Conservation (phyloP, 2,329 filamentous ascomycete species). For the Aspergillus intermedius region DNA sequence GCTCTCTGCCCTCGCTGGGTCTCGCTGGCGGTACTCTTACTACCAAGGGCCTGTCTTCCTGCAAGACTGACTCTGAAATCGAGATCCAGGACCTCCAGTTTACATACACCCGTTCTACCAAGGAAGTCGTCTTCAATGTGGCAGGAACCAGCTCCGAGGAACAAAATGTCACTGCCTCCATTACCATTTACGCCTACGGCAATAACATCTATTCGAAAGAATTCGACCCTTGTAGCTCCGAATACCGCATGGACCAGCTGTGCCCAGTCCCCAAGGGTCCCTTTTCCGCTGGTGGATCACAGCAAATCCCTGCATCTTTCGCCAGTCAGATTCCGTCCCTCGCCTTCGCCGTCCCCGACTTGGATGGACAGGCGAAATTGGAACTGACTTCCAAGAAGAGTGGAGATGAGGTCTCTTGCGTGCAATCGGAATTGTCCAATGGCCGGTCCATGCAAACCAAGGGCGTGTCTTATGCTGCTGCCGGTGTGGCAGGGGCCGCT, state of each 20-base stretch:
- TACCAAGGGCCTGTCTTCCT: constrained; percentile 74
- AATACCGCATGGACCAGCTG: constrained; percentile 62
- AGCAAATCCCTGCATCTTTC: constrained; percentile 65
- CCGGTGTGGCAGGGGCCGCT: constrained; percentile 77
- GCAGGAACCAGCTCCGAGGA: constrained; percentile 64
- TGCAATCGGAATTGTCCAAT: constrained; percentile 74
- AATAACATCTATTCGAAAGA: constrained; percentile 67
- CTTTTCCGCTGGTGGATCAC: constrained; percentile 67
- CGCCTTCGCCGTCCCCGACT: constrained; percentile 83
- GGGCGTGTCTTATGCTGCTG: constrained; percentile 76
- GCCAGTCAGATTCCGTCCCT: constrained; percentile 75
- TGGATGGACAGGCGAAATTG: constrained; percentile 77
- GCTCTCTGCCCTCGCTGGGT: constrained; percentile 33
- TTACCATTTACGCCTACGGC: constrained; percentile 80
- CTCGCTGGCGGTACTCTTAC: constrained; percentile 66
- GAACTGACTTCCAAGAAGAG: constrained; percentile 59
- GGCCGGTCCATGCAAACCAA: constrained; percentile 72
- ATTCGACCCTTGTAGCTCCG: constrained; percentile 74
- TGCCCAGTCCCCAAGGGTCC: constrained; percentile 75
- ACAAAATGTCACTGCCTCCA: constrained; percentile 72
- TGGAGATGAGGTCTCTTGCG: constrained; percentile 66
- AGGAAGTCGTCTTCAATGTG: constrained; percentile 73
- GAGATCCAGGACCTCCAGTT: constrained; percentile 69
- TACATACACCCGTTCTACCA: constrained; percentile 67
- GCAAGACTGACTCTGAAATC: constrained; percentile 53